phyloP scores from a whole-genome alignment of 2,329 filamentous ascomycete genomes.

The Orbilia blumenaviensis region DNA sequence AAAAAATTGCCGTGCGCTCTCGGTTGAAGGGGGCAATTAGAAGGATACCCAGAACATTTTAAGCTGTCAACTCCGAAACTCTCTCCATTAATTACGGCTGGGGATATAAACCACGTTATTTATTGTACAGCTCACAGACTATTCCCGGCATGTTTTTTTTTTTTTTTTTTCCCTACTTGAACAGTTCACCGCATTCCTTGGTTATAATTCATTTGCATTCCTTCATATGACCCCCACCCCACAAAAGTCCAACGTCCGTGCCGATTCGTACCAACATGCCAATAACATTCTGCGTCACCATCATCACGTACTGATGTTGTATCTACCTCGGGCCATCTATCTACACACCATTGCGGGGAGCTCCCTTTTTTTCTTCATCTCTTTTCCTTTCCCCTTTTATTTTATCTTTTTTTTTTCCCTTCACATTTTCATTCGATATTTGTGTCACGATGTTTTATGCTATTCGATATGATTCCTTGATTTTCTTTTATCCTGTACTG shows the following conservation, averaged over 20 bases:
- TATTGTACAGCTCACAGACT: constrained; percentile 27
- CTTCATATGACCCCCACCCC: background rate
- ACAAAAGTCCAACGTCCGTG: constrained; percentile 7
- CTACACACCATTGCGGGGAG: constrained; percentile 5
- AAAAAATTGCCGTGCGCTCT: constrained; percentile 9
- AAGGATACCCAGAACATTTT: constrained; percentile 4
- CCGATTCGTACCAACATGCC: constrained; percentile 16
- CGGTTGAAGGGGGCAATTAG: background rate
- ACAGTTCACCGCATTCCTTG: constrained; percentile 21
- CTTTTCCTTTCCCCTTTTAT: background rate
- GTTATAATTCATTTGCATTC: constrained; percentile 13
- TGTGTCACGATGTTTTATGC: constrained; percentile 12
- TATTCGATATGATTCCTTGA: background rate
- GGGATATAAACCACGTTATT: constrained; percentile 26
- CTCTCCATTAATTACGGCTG: background rate
- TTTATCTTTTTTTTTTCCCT: background rate
- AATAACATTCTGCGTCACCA: constrained; percentile 26
- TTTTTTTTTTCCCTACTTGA: background rate
- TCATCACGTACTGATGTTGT: background rate
- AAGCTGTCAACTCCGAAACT: background rate
- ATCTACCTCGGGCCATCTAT: constrained; percentile 1
- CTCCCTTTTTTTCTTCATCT: background rate
- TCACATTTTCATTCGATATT: background rate
- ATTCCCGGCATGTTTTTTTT: constrained; percentile 10
- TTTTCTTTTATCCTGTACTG: constrained; percentile 34